phyloP scores from a whole-genome alignment of 139 green algal species.

The Micractinium conductrix region DNA sequence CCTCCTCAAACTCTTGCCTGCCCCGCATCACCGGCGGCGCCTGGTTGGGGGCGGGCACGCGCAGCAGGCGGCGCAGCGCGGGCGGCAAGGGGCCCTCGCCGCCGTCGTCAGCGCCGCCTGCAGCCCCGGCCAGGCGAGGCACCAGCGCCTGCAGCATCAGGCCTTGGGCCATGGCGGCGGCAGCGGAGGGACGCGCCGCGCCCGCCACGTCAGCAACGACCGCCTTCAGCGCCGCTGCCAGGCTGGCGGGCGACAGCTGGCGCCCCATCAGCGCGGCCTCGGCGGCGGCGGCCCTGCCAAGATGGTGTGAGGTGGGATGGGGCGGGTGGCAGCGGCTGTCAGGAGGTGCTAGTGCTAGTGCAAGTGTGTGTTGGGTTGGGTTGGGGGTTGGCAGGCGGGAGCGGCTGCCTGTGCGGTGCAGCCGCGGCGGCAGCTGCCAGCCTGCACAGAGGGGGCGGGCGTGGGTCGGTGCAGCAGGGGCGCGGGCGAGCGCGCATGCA shows the following conservation, averaged over 20 bases:
- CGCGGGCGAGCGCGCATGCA: no score
- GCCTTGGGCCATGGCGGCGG: constrained; percentile 28
- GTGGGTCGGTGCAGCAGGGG: no score
- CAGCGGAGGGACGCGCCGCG: background rate
- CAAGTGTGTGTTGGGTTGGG: background rate
- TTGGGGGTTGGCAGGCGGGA: background rate
- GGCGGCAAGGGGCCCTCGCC: background rate
- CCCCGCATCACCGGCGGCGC: constrained; percentile 10
- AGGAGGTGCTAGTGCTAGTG: no score
- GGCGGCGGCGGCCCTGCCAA: constrained; percentile 9
- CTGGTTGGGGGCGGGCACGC: background rate
- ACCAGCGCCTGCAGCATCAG: constrained; percentile 57
- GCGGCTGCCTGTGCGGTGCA: background rate
- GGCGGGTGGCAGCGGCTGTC: no score
- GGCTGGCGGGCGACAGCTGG: background rate
- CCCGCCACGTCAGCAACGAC: background rate
- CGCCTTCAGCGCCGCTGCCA: constrained; percentile 21
- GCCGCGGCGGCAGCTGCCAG: background rate
- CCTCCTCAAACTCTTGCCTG: constrained; percentile 40
- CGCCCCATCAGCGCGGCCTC: constrained; percentile 31
- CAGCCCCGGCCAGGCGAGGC: no score
- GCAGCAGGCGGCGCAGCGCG: background rate
- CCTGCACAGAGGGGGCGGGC: no score
- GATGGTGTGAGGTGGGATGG: background rate
- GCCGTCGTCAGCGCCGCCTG: background rate